phyloP scores from a whole-genome alignment of 2,329 filamentous ascomycete genomes.

The Aspergillus puulaauensis region DNA sequence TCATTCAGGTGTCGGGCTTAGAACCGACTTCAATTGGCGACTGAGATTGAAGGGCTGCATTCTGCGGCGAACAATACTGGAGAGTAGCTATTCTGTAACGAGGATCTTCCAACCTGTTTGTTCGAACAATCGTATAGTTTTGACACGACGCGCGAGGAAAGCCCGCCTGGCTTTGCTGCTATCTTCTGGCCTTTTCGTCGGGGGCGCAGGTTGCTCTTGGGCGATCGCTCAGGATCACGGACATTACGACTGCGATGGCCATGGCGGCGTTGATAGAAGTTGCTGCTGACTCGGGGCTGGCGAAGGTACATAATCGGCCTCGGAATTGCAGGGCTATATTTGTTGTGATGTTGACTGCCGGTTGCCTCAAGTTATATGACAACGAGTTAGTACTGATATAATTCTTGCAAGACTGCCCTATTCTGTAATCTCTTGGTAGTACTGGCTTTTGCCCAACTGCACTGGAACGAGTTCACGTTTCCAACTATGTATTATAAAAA shows the following conservation, averaged over 20 bases:
- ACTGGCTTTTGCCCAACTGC: too few relatives aligned
- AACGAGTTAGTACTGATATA: too few relatives aligned
- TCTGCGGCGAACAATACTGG: too few relatives aligned
- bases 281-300: constrained; percentile 49
- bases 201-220: constrained; percentile 61
- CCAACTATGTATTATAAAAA: too few relatives aligned
- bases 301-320: neutral
- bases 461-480: too few relatives aligned
- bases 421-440: too few relatives aligned
- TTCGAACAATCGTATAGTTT: neutral
- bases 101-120: too few relatives aligned
- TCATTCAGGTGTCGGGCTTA: too few relatives aligned
- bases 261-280: constrained; percentile 64
- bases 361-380: neutral
- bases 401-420: too few relatives aligned
- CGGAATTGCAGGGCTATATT: neutral
- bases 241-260: constrained; percentile 66
- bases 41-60: too few relatives aligned
- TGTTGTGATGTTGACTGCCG: neutral
- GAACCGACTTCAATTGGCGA: too few relatives aligned
- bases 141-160: neutral
- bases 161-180: constrained; percentile 36
- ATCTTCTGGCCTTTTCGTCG: constrained; percentile 53
- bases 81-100: too few relatives aligned
- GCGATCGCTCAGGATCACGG: constrained; percentile 55